phyloP scores from a whole-genome alignment of 2,329 filamentous ascomycete genomes.

The Didymella segeticola region DNA sequence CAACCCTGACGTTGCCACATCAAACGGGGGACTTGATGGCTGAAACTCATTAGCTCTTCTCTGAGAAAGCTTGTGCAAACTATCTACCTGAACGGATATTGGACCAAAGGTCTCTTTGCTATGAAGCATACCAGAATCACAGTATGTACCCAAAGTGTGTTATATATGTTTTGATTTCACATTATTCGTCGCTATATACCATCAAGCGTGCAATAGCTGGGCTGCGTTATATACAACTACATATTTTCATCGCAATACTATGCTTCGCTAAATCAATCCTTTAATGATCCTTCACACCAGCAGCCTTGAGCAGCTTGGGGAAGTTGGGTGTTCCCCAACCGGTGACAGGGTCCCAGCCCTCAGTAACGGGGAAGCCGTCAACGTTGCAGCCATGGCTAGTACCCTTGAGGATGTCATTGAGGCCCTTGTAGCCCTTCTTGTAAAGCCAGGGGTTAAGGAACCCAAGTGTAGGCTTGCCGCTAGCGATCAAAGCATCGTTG shows the following conservation, averaged over 20 bases:
- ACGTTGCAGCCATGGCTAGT: conserved; percentile 49
- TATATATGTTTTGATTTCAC: conserved; percentile 12
- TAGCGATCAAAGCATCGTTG: conserved; percentile 65
- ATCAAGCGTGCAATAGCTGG: not conserved
- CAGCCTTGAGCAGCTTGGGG: conserved; percentile 36
- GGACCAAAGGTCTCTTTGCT: not conserved
- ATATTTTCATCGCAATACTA: not conserved
- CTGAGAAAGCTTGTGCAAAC: not conserved
- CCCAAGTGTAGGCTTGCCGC: conserved; percentile 59
- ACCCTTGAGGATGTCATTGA: conserved; percentile 57
- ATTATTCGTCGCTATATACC: conserved; percentile 13
- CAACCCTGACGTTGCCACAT: conserved; percentile 51
- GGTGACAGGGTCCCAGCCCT: conserved; percentile 50
- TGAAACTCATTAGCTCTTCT: not conserved
- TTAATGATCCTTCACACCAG: conserved; percentile 24
- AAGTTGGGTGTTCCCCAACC: conserved; percentile 46
- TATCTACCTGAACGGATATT: not conserved
- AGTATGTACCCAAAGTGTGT: too few species aligned
- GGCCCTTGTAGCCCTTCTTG: conserved; percentile 52
- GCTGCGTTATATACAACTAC: conserved; percentile 5
- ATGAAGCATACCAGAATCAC: not conserved
- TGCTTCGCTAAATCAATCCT: not conserved
- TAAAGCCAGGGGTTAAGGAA: conserved; percentile 70
- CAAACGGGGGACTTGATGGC: conserved; percentile 29
- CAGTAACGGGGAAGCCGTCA: conserved; percentile 42